Base-by-base conservation (phyloP, 2,329 filamentous ascomycete genomes). In the Diaporthe sp. region DNA sequence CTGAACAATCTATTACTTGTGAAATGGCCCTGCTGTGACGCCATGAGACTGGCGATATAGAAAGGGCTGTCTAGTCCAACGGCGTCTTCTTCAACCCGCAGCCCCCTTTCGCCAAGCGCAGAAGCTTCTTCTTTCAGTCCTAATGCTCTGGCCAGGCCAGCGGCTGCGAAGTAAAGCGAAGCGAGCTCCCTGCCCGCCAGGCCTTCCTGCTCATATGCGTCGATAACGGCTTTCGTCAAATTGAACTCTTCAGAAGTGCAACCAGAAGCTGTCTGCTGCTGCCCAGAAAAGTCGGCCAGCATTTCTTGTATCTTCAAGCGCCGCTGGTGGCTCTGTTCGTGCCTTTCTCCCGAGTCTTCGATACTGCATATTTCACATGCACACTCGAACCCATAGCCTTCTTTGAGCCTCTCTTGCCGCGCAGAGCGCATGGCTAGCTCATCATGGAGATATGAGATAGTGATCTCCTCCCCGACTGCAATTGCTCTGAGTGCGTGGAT, bases 121-220 rank as follows among this genome's bases (percentile, higher is more conserved):
- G 47, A 53, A 2, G 63, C 63, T 28, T 68, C 47, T 22, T 68
- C 7, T 9, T 3, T 13, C 2, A 13, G 22, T 22, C 63, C 47
- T 9, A 53, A 1, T 17, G 28, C 34, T 0, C 28, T 68, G 13
- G 63, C 63, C 22, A 68, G 28, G 22, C 47, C 22, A 20, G 63
- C 47, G 10, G 63, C 63, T 28, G 63, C 63, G n/a, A 68, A 68
- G 31, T 53, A 68, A 25, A 68, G 63, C 44, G 63, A 68, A 25
- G 47, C 63, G 12, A 68, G 63, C 63, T 68, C 63, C 63, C 63
- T 68, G 12, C 63, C 63, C 1, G 63, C 28, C 13, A 68, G 31
- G 28, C 63, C 63, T 15, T 68, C 63, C 31, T 25, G 31, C 47
- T 68, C 63, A 4, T 68, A 68, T 7, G 63, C n/a, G 22, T 68